Evolutionary conservation across 148 eudicot genomes (phyloP), one percentile per base, ranked within the genome.

Genomic region (Silene conica): DNA sequence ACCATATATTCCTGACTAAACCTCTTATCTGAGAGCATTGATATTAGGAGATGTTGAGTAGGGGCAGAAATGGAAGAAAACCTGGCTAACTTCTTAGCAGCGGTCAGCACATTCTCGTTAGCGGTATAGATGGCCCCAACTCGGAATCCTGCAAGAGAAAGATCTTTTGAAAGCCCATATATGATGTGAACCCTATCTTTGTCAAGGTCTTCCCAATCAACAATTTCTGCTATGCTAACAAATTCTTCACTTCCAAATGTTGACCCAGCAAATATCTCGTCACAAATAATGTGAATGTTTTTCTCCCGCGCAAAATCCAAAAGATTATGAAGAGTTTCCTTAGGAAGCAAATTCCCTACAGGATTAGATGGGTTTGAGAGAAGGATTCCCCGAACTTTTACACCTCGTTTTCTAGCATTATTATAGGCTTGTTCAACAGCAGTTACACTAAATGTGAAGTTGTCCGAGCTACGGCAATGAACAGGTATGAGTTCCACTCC

Each of bases 291-390:
- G 78, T 92, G 97, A 61, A 92, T 86, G 85, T 89, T 89, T 82
- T 88, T 89, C 65, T 92, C 97, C 79, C 92, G 77, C 16, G 94
- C 94, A 76, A 92, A 92, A 73, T 85, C 92, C 52, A 92, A 56
- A 79, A 92, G 77, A 66, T 59, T 62, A 19, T 73, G 82, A 69
- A 92, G 88, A 61, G 76, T 83, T 22, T 92, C 94, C 43, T 79
- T 77, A 45, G 74, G 75, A 48, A 88, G 73, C 57, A 89, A n/a
- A 74, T 78, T 89, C 19, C 97, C 97, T 22, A 92, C 90, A 22
- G 97, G 97, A 76, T 92, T 92, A 56, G 89, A 89, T 74, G 94
- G 97, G 79, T 92, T 89, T 67, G 94, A 77, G 43, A 92, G 76
- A 31, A 89, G 86, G 69, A 92, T 79, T 55, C 94, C 97, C 5